Evolutionary conservation across 2,329 filamentous ascomycete species (phyloP).

Genomic region (Cladobotryum mycophilum): DNA sequence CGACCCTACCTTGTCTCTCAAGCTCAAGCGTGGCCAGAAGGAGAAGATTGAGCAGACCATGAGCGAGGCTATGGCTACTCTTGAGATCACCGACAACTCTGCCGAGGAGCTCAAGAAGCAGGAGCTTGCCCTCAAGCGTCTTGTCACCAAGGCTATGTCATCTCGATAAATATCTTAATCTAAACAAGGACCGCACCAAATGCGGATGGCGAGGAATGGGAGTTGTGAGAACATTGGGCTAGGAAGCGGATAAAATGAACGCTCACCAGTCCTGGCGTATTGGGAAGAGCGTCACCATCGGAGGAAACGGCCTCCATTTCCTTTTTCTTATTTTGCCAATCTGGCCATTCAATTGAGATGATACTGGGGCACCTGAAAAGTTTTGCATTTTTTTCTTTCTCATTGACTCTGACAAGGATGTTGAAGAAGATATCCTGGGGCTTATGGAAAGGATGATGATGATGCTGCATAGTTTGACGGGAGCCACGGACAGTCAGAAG

Average conservation of each 20-base stretch:
- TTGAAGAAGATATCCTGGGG: slow-evolving; percentile 15
- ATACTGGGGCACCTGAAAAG: slow-evolving; percentile 30
- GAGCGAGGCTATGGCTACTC: slow-evolving; percentile 93
- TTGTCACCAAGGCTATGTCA: slow-evolving; percentile 97
- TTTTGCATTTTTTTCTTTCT: slow-evolving; percentile 27
- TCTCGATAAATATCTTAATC: slow-evolving; percentile 59
- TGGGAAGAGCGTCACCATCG: slow-evolving; percentile 8
- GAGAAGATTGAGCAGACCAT: slow-evolving; percentile 98
- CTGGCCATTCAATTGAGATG: slow-evolving; percentile 27
- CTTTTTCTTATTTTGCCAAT: slow-evolving; percentile 20
- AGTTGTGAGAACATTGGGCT: slow-evolving; percentile 15
- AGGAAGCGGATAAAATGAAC: slow-evolving; percentile 4
- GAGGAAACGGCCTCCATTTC: slow-evolving; percentile 18
- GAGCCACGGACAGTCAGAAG: slow-evolving; percentile 7
- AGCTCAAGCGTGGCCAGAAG: slow-evolving; percentile 98
- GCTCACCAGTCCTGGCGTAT: slow-evolving; percentile 7
- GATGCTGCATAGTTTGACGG: slow-evolving; percentile 13
- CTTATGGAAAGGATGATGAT: slow-evolving; percentile 23
- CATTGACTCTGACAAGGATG: slow-evolving; percentile 21
- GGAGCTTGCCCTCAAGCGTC: slow-evolving; percentile 94
- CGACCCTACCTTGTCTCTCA: slow-evolving; percentile 90
- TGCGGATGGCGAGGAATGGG: slow-evolving; percentile 14
- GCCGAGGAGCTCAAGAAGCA: slow-evolving; percentile 99
- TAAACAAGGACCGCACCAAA: slow-evolving; percentile 13
- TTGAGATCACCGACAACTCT: slow-evolving; percentile 87